Evolutionary conservation across 495 filamentous ascomycete species (phyloP), one percentile per base, ranked within the genome.

Genomic region (Penicillium steckii): DNA sequence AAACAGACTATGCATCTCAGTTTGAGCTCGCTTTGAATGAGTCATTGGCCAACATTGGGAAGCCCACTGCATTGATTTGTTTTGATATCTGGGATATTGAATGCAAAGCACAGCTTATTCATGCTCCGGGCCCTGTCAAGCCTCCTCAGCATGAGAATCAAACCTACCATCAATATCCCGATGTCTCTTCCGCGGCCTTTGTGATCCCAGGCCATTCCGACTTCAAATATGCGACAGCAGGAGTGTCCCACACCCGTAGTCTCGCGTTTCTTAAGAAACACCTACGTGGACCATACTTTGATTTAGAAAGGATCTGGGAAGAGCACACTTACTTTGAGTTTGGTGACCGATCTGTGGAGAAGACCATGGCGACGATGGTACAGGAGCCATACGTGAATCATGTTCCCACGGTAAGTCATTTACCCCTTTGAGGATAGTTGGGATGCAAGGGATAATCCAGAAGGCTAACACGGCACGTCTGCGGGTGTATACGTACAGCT

Each of bases 251-350:
- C 25, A 70, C 68, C n/a, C 69, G 70, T 4, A 60, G 48, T 19
- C 32, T 73, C 2, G 59, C 47, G 1, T 71, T 71, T 30, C 7
- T 74, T 10, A 74, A 74, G 40, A 61, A 59, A 26, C 53, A 65
- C 7, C 21, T 73, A 12, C 51, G 53, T 4, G 71, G 69, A 1
- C 71, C 71, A 0, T 69, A 82, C 32, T 82, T 82, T 40, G 81
- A 85, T 44, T 64, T 87, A 3, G 85, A 88, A 57, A 67, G 62
- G 19, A 77, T 83, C 19, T 77, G 84, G 69, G 85, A 88, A 15
- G 69, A 80, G 54, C 81, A 87, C 56, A 70, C 72, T 0, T 67
- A 61, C 48, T 66, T 60, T 48, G 68, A 74, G 48, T 72, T 78
- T 50, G 66, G 44, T 3, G 60, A 68, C 33, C 65, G 71, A 8